Evolutionary conservation across 176 grass and related monocot species (phyloP).

Genomic region (Eragrostis curvula): DNA sequence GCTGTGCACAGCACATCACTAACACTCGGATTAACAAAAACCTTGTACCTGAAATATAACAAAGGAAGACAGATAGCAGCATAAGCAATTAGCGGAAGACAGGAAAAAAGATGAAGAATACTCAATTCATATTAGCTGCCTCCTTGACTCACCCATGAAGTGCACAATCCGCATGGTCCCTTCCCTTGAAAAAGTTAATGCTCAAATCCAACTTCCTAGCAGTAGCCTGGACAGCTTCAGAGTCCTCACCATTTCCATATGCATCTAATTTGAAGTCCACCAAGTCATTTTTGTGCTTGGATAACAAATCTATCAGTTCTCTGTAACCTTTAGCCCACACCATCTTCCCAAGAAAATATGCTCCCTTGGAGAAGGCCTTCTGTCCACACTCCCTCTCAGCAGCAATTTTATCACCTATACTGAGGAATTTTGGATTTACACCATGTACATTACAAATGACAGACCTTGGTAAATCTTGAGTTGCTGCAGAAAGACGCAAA

Average conservation of each 20-base stretch:
- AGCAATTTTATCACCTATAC: constrained; percentile 69
- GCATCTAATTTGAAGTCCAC: constrained; percentile 69
- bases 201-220: constrained; percentile 75
- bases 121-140: constrained; percentile 16
- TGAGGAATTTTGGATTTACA: constrained; percentile 90
- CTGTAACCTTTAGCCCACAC: constrained; percentile 95
- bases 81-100: constrained; percentile 25
- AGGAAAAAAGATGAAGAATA: constrained; percentile 1
- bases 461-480: constrained; percentile 85
- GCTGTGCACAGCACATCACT: constrained; percentile 94
- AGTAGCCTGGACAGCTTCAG: constrained; percentile 63
- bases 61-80: constrained; percentile 12
- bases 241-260: constrained; percentile 88
- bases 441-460: constrained; percentile 93
- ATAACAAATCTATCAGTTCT: constrained; percentile 85
- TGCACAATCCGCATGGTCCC: constrained; percentile 82
- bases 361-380: constrained; percentile 68
- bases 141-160: constrained; percentile 76
- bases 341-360: constrained; percentile 97
- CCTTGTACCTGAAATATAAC: constrained; percentile 73
- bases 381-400: constrained; percentile 62
- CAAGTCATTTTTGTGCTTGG: constrained; percentile 68
- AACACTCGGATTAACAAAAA: constrained; percentile 91
- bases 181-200: constrained; percentile 81
- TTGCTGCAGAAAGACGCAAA: constrained; percentile 90